phyloP scores from a whole-genome alignment of 1,284 basidiomycete species.

The Inonotus obliquus region DNA sequence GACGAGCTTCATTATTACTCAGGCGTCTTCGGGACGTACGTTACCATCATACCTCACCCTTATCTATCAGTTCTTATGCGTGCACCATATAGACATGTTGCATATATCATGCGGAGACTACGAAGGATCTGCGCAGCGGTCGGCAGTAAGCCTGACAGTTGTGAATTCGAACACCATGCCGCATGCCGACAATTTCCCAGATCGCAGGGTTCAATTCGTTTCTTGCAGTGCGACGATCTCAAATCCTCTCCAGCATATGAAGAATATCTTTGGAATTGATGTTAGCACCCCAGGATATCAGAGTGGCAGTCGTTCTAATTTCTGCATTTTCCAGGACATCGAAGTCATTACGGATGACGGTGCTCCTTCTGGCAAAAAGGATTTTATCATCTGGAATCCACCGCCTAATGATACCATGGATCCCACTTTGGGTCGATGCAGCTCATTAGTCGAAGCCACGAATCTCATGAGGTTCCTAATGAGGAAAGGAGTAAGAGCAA shows the following conservation, averaged over 20 bases:
- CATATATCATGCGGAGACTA: constrained; percentile 71
- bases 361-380: constrained; percentile 77
- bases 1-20: constrained; percentile 85
- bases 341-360: constrained; percentile 78
- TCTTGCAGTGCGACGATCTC: constrained; percentile 89
- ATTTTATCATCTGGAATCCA: constrained; percentile 77
- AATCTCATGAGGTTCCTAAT: constrained; percentile 77
- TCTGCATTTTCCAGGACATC: constrained; percentile 40
- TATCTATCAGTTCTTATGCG: background rate
- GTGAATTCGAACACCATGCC: background rate
- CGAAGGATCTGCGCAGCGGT: constrained; percentile 79
- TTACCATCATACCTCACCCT: background rate
- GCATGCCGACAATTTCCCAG: constrained; percentile 31
- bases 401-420: constrained; percentile 57
- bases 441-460: constrained; percentile 70
- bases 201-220: constrained; percentile 61
- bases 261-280: constrained; percentile 66
- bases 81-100: constrained; percentile 57
- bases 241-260: constrained; percentile 77
- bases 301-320: background rate
- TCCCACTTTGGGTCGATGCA: constrained; percentile 53
- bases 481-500: constrained; percentile 76
- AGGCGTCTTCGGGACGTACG: constrained; percentile 65
- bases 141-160: constrained; percentile 56
- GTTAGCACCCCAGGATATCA: constrained; percentile 23